Evolutionary conservation across 768 basidiomycete species (phyloP).

Genomic region (Lactarius quietus): DNA sequence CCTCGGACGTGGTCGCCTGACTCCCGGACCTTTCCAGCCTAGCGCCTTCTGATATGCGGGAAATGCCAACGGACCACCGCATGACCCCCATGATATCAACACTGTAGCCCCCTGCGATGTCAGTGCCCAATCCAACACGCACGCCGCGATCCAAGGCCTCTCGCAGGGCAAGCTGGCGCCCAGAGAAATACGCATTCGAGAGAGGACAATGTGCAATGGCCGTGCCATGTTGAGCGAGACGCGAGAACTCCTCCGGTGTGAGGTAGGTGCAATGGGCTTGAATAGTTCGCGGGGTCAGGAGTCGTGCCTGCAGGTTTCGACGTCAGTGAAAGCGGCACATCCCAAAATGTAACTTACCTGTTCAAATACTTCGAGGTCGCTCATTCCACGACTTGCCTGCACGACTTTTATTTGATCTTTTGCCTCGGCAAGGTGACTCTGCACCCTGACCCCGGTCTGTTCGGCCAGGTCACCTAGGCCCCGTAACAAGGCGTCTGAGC

Average conservation of each 20-base stretch:
- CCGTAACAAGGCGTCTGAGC: conserved; percentile 63
- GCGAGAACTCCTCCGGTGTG: conserved; percentile 44
- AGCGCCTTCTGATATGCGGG: conserved; percentile 63
- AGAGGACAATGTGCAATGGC: conserved; percentile 85
- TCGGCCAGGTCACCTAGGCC: conserved; percentile 57
- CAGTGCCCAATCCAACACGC: conserved; percentile 77
- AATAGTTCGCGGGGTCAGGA: conserved; percentile 62
- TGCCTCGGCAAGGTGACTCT: conserved; percentile 83
- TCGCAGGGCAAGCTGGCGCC: conserved; percentile 60
- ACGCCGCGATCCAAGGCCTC: conserved; percentile 65
- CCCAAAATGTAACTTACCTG: conserved; percentile 40
- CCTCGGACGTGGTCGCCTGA: conserved; percentile 7
- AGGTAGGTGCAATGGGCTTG: conserved; percentile 92
- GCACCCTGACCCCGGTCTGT: conserved; percentile 49
- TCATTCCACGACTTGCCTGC: conserved; percentile 48
- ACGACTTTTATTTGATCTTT: conserved; percentile 76
- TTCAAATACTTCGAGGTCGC: conserved; percentile 76
- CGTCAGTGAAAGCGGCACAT: not conserved
- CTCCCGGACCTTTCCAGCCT: conserved; percentile 30
- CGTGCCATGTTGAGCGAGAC: conserved; percentile 48
- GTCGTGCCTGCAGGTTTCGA: conserved; percentile 37
- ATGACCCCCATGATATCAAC: conserved; percentile 74
- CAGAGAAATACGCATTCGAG: conserved; percentile 85
- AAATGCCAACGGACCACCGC: conserved; percentile 72
- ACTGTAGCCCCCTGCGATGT: conserved; percentile 84